phyloP scores from a whole-genome alignment of 495 filamentous ascomycete genomes.

The Parathielavia appendiculata region DNA sequence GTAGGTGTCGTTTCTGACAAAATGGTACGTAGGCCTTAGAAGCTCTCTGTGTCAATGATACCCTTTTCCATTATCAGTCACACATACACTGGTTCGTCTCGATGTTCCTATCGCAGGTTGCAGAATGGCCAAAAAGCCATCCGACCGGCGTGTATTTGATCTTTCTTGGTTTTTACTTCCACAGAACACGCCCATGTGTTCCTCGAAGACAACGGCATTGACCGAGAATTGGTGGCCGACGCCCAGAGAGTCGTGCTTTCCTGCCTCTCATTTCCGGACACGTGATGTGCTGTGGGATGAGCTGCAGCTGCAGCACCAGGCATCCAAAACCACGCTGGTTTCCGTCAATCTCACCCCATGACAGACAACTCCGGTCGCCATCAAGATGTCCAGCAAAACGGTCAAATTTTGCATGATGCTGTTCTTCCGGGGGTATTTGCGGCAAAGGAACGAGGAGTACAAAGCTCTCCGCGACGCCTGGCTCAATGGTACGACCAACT shows the following conservation, averaged over 20 bases:
- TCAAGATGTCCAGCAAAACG: neutral
- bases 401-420: neutral
- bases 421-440: neutral
- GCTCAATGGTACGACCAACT: neutral
- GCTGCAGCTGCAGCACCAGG: no score
- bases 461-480: neutral
- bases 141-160: no score
- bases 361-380: neutral
- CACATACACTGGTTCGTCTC: neutral
- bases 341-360: neutral
- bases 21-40: neutral
- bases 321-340: no score
- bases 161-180: no score
- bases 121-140: no score
- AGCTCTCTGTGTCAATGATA: constrained; percentile 15
- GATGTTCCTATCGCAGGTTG: neutral
- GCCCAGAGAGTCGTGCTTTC: no score
- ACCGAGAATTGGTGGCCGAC: no score
- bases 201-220: no score
- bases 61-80: constrained; percentile 7
- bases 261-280: no score
- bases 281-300: no score
- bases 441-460: constrained; percentile 9
- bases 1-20: constrained; percentile 10
- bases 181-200: no score